Conservation (phyloP, 208 protist genomes). For the Leishmania gerbilli region DNA sequence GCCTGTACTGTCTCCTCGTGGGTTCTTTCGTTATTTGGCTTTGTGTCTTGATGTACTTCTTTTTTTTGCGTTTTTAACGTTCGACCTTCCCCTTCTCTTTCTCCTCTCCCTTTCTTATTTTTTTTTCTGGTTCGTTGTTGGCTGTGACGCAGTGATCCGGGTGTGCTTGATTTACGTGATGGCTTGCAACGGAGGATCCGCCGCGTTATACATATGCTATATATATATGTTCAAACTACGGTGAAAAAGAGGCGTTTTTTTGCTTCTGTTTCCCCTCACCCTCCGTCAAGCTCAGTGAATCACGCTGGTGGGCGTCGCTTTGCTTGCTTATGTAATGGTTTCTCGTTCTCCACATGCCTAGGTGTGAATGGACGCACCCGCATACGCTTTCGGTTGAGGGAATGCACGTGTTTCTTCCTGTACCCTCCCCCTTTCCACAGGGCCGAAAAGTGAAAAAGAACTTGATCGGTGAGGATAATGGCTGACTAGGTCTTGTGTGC, state of each 20-base stretch:
- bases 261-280: neutral
- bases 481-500: neutral
- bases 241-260: neutral
- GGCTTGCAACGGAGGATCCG: neutral
- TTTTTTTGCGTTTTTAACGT: neutral
- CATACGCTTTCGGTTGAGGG: neutral
- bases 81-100: neutral
- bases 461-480: neutral
- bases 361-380: neutral
- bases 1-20: conserved; percentile 7
- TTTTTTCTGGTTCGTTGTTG: neutral
- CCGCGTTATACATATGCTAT: conserved; percentile 4
- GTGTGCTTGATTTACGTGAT: neutral
- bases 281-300: neutral
- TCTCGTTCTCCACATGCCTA: neutral
- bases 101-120: neutral
- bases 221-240: neutral
- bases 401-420: neutral
- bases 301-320: conserved; percentile 1
- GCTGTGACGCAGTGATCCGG: neutral
- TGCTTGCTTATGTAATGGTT: neutral
- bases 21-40: neutral
- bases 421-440: neutral
- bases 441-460: neutral
- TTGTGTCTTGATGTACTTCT: neutral